A percentile compares a stretch with the other conserved stretches of the same genome.
phyloP scores from a whole-genome alignment of 2,329 filamentous ascomycete species.

The Cercospora zeina region DNA sequence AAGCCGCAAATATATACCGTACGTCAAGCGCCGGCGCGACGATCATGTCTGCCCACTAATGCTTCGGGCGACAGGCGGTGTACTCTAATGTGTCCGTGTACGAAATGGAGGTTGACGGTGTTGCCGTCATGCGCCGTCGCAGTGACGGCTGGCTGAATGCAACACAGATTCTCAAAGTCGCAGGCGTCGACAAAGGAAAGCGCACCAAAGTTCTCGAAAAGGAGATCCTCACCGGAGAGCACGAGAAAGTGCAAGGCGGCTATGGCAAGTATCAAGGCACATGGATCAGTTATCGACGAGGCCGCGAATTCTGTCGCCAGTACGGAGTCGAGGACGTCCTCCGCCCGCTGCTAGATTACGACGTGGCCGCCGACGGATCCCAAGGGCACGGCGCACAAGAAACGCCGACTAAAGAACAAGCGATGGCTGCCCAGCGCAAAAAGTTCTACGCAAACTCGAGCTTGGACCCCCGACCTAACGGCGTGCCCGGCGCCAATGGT shows the following conservation, averaged over 20 bases:
- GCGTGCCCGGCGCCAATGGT: constrained; percentile 58
- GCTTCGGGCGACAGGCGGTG: constrained; percentile 60
- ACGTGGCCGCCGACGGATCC: constrained; percentile 73
- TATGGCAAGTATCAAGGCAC: constrained; percentile 99
- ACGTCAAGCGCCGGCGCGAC: constrained; percentile 25
- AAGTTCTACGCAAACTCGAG: constrained; percentile 76
- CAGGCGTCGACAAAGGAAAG: constrained; percentile 95
- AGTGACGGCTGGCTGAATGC: constrained; percentile 97
- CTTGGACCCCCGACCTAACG: constrained; percentile 58
- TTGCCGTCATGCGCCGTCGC: constrained; percentile 94
- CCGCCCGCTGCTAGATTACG: constrained; percentile 73
- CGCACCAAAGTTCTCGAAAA: constrained; percentile 97
- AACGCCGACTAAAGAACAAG: constrained; percentile 97
- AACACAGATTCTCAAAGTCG: constrained; percentile 96
- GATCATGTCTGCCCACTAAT: constrained; percentile 2
- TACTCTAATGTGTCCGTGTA: constrained; percentile 97
- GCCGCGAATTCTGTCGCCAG: constrained; percentile 83
- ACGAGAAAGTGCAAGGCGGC: constrained; percentile 97
- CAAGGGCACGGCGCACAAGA: constrained; percentile 75
- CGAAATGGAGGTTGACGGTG: constrained; percentile 93
- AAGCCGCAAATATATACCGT: constrained; percentile 55
- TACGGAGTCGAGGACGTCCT: constrained; percentile 75
- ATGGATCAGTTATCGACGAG: constrained; percentile 93
- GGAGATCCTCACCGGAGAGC: constrained; percentile 91
- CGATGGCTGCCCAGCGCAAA: constrained; percentile 90